Conservation (phyloP, 169 alveolate genomes). For the Babesia gibsoni region DNA sequence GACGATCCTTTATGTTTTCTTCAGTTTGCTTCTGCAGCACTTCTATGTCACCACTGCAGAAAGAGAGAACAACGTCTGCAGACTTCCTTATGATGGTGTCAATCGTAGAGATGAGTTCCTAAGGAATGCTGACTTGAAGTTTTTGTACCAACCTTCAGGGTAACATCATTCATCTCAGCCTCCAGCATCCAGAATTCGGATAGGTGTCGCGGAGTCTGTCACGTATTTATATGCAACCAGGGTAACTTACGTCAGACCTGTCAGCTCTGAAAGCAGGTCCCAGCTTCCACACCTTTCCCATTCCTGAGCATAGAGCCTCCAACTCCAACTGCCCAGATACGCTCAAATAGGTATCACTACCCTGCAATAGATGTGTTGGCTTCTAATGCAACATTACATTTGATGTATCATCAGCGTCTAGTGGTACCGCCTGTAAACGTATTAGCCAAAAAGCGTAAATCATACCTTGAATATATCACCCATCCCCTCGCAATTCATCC, state of each 20-base stretch:
- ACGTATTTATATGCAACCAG: neutral
- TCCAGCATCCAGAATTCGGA: constrained; percentile 99
- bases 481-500: constrained; percentile 98
- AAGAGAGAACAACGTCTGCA: constrained; percentile 47
- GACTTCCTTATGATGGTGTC: constrained; percentile 54
- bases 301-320: constrained; percentile 91
- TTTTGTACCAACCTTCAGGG: constrained; percentile 81
- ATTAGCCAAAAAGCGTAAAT: constrained; percentile 71
- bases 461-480: constrained; percentile 97
- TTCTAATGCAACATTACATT: neutral
- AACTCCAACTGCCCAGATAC: constrained; percentile 97
- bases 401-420: neutral
- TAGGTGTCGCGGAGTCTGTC: constrained; percentile 92
- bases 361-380: constrained; percentile 38
- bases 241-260: constrained; percentile 83
- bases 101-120: constrained; percentile 62
- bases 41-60: constrained; percentile 49
- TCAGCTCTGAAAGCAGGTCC: constrained; percentile 99
- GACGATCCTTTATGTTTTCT: constrained; percentile 15
- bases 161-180: constrained; percentile 85
- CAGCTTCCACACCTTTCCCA: constrained; percentile 93
- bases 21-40: constrained; percentile 42
- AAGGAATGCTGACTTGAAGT: neutral
- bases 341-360: constrained; percentile 90
- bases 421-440: constrained; percentile 26